These are phyloP conservation scores for Ustilago bromivora DNA, from an alignment of 1,284 basidiomycete species.

Conservation along the genomic window DNA sequence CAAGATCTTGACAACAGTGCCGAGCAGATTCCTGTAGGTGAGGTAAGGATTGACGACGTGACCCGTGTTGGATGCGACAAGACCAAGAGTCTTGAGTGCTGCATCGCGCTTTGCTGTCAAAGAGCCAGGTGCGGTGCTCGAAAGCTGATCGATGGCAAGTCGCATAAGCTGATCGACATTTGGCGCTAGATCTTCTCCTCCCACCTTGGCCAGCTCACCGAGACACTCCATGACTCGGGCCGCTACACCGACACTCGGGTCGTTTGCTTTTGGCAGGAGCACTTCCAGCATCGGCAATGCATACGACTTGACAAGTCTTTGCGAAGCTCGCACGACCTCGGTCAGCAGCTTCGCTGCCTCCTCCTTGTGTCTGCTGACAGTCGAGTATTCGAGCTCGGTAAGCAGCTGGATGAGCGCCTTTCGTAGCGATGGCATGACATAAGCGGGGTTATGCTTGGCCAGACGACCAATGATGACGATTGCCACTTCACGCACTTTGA, in stretches of 20 bases:
- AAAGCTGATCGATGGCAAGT: conserved; percentile 87
- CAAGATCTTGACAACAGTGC: conserved; percentile 85
- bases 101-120: conserved; percentile 78
- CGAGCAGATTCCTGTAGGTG: conserved; percentile 90
- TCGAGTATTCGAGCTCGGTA: conserved; percentile 97
- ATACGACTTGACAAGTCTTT: conserved; percentile 95
- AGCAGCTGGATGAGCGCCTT: conserved; percentile 96
- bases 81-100: conserved; percentile 91
- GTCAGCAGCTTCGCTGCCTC: conserved; percentile 67
- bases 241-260: conserved; percentile 86
- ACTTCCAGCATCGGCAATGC: conserved; percentile 95
- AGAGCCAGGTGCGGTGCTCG: conserved; percentile 73
- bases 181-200: conserved; percentile 88
- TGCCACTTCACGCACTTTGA: conserved; percentile 90
- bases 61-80: conserved; percentile 94
- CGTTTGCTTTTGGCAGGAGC: conserved; percentile 87
- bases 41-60: conserved; percentile 92
- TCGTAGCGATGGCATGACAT: conserved; percentile 96
- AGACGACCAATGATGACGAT: conserved; percentile 92
- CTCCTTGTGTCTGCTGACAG: conserved; percentile 83
- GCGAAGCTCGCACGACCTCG: conserved; percentile 76
- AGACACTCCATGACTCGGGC: conserved; percentile 93
- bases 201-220: conserved; percentile 91
- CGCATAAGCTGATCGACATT: conserved; percentile 89
- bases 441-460: conserved; percentile 95